Conservation (phyloP, 352 stramenopile genomes). For the Globisporangium yorkense region DNA sequence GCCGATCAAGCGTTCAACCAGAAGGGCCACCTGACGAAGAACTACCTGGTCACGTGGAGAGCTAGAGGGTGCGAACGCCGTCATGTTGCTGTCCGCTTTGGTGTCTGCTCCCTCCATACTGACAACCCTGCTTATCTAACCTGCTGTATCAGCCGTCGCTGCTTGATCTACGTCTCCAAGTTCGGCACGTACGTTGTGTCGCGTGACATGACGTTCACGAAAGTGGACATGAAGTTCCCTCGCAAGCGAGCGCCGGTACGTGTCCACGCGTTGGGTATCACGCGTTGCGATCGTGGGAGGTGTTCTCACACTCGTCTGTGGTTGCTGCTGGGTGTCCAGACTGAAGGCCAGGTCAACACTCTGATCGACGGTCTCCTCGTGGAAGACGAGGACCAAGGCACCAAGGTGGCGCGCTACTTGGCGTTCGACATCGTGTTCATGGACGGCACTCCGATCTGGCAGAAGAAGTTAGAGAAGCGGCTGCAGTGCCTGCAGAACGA, state of each 20-base stretch:
- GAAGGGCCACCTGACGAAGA: slow-evolving; percentile 66
- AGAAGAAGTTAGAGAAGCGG: slow-evolving; percentile 85
- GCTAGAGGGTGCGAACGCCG: slow-evolving; percentile 51
- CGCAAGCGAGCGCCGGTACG: slow-evolving; percentile 56
- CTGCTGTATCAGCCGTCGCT: slow-evolving; percentile 45
- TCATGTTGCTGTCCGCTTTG: background rate
- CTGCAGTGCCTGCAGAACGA: slow-evolving; percentile 87
- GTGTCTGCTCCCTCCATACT: background rate
- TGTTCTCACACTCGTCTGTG: background rate
- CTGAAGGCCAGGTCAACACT: slow-evolving; percentile 69
- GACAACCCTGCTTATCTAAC: background rate
- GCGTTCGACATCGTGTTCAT: slow-evolving; percentile 83
- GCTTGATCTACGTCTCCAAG: slow-evolving; percentile 65
- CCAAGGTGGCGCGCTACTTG: slow-evolving; percentile 69
- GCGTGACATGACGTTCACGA: slow-evolving; percentile 78
- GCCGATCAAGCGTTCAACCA: slow-evolving; percentile 63
- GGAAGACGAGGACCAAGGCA: slow-evolving; percentile 76
- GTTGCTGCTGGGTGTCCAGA: slow-evolving; percentile 18
- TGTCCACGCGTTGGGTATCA: no score
- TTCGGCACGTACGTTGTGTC: slow-evolving; percentile 77
- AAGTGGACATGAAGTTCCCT: slow-evolving; percentile 88
- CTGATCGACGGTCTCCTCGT: slow-evolving; percentile 83
- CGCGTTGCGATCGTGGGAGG: no score
- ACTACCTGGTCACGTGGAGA: slow-evolving; percentile 83
- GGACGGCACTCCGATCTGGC: slow-evolving; percentile 73